phyloP scores from a whole-genome alignment of 2,329 filamentous ascomycete genomes.

The Trichoderma oligosporum region DNA sequence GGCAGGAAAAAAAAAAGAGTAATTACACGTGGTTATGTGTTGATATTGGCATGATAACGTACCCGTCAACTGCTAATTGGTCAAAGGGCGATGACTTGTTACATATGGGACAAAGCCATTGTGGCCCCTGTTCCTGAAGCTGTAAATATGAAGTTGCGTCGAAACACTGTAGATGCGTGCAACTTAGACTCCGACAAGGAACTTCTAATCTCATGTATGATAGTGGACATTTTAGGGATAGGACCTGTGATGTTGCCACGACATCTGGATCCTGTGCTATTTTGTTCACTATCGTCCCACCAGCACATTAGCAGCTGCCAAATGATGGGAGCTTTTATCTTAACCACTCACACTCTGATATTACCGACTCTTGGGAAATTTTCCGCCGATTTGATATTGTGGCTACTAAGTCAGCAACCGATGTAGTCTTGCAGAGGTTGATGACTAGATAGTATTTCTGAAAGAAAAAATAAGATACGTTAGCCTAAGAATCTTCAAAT shows the following conservation, averaged over 20 bases:
- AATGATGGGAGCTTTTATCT: too few species aligned
- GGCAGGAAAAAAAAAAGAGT: background rate
- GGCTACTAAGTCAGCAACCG: constrained; percentile 67
- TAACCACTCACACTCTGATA: constrained; percentile 71
- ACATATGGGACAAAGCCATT: constrained; percentile 95
- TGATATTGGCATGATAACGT: constrained; percentile 34
- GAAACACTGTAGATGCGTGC: constrained; percentile 91
- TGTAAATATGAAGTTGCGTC: constrained; percentile 90
- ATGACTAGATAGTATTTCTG: constrained; percentile 71
- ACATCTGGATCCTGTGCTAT: constrained; percentile 86
- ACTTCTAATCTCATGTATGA: constrained; percentile 77
- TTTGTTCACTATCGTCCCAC: constrained; percentile 63
- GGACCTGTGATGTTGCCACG: constrained; percentile 77
- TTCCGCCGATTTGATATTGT: constrained; percentile 63
- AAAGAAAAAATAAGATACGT: constrained; percentile 11
- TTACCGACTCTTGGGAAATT: constrained; percentile 75
- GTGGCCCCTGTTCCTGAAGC: constrained; percentile 91
- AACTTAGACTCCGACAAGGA: constrained; percentile 75
- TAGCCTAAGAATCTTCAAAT: constrained; percentile 19
- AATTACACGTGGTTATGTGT: background rate
- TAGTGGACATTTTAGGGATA: constrained; percentile 90
- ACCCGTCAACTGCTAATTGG: constrained; percentile 82
- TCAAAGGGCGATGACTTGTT: constrained; percentile 79
- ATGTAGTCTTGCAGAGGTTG: constrained; percentile 70
- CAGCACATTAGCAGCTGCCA: background rate